phyloP scores from a whole-genome alignment of 306 rosid species.

The Rosa multiflora region DNA sequence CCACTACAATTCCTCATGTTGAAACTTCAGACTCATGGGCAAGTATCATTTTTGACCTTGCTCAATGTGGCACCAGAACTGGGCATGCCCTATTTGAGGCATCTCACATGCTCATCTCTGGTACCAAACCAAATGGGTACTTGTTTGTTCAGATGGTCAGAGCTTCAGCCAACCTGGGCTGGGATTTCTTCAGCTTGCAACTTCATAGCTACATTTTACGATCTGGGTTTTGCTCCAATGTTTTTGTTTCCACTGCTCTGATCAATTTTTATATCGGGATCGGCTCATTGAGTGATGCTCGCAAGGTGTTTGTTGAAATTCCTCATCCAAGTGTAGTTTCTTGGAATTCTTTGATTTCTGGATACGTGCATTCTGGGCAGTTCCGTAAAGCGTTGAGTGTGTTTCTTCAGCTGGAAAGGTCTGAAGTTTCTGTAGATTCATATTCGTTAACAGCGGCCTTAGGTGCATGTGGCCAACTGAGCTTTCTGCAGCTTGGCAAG shows the following conservation, averaged over 20 bases:
- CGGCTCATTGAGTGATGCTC: constrained; percentile 37
- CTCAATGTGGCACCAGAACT: constrained; percentile 23
- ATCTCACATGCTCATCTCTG: constrained; percentile 25
- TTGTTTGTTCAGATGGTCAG: constrained; percentile 50
- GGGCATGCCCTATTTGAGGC: constrained; percentile 30
- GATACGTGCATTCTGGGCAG: constrained; percentile 47
- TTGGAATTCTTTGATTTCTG: constrained; percentile 71
- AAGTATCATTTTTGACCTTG: constrained; percentile 18
- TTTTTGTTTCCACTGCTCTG: constrained; percentile 43
- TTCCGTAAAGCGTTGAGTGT: constrained; percentile 41
- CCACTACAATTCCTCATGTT: background rate
- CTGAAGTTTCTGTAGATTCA: constrained; percentile 40
- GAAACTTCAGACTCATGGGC: constrained; percentile 16
- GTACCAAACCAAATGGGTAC: constrained; percentile 41
- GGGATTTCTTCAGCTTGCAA: constrained; percentile 33
- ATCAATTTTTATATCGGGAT: constrained; percentile 33
- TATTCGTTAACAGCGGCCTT: constrained; percentile 57
- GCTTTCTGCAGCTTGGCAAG: constrained; percentile 43
- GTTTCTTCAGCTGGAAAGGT: constrained; percentile 41
- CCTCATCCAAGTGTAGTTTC: constrained; percentile 53
- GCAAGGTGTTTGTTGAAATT: constrained; percentile 50
- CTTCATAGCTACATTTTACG: constrained; percentile 56
- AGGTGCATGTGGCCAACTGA: constrained; percentile 50
- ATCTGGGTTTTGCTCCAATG: constrained; percentile 48
- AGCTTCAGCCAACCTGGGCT: constrained; percentile 34